Evolutionary conservation across 169 alveolate genomes (phyloP).

Genomic region (Plasmodium billcollinsi): DNA sequence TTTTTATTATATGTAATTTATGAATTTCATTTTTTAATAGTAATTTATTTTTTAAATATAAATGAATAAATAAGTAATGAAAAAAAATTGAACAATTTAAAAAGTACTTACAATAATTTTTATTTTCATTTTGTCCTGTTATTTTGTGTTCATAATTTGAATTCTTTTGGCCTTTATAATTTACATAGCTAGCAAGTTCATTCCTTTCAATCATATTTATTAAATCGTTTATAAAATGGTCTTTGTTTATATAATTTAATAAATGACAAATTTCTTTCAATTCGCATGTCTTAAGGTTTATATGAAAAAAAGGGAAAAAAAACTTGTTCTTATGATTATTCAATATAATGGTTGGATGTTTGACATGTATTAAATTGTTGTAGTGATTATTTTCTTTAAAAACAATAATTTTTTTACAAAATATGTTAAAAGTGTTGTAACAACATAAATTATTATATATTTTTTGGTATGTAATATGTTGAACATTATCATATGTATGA

Average conservation of each 20-base stretch:
- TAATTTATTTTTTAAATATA: constrained; percentile 4
- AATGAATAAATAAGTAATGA: constrained; percentile 9
- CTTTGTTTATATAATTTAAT: neutral
- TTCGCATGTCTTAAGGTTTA: constrained; percentile 36
- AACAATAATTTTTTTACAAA: constrained; percentile 20
- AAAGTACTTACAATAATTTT: neutral
- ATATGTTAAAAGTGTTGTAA: too few species aligned
- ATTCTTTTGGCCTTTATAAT: neutral
- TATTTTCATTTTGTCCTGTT: neutral
- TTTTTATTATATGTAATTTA: neutral
- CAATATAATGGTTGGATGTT: constrained; percentile 30
- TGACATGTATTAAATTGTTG: constrained; percentile 1
- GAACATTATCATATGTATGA: too few species aligned
- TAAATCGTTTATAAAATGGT: constrained; percentile 21
- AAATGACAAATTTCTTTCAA: constrained; percentile 25
- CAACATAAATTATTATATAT: neutral
- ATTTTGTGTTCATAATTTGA: neutral
- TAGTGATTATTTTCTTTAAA: constrained; percentile 13
- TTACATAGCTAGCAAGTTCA: too few species aligned
- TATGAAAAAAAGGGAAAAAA: constrained; percentile 10
- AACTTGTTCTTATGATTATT: constrained; percentile 1
- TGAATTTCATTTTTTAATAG: neutral
- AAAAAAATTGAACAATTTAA: constrained; percentile 15
- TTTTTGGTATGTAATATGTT: neutral
- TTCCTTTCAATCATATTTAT: constrained; percentile 18